Evolutionary conservation across 2,329 filamentous ascomycete species (phyloP), one percentile per base, ranked within the genome.

Genomic region (Cladophialophora bantiana): DNA sequence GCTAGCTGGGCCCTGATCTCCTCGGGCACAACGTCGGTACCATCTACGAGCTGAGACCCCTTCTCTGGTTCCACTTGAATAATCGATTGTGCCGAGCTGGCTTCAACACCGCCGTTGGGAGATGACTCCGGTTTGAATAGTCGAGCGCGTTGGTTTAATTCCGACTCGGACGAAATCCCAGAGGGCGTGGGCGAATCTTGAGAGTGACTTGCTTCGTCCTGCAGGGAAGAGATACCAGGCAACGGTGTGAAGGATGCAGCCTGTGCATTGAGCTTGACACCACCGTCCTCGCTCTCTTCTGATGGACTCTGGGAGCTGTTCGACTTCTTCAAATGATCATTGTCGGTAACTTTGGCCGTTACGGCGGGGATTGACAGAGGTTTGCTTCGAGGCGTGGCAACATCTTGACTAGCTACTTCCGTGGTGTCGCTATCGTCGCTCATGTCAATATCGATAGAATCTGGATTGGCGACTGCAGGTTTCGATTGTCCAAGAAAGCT

Each of bases 1-100:
- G 93, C 93, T 1, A 97, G 84, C 66, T 93, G 88, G 31, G 87
- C 88, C 54, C 92, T 88, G 36, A 96, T 75, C 54, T 89, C 86
- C 26, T 90, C 84, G 1, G 89, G 77, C 1, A 93, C 84, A 54
- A 65, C 54, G 57, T 40, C 66, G 35, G 74, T 70, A 15, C 75
- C 74, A 12, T 75, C 15, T 7, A 50, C 45, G 3, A 31, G 18
- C 9, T 31, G 18, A 3, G 20, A 26, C 18, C 26, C n/a, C 18
- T 4, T 31, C 7, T 26, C 7, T 50, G 20, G 20, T 31, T 7
- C 18, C 5, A 7, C 3, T 26, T 31, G 18, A 31, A 10, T 9
- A 10, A 26, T 18, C 7, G 45, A 31, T 10, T 31, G 18, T 31
- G 13, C 45, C 26, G 45, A 13, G 5, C 12, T 4, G 9, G 18